Base-by-base conservation (phyloP, 1,284 basidiomycete species). In the Trametes polyzona region DNA sequence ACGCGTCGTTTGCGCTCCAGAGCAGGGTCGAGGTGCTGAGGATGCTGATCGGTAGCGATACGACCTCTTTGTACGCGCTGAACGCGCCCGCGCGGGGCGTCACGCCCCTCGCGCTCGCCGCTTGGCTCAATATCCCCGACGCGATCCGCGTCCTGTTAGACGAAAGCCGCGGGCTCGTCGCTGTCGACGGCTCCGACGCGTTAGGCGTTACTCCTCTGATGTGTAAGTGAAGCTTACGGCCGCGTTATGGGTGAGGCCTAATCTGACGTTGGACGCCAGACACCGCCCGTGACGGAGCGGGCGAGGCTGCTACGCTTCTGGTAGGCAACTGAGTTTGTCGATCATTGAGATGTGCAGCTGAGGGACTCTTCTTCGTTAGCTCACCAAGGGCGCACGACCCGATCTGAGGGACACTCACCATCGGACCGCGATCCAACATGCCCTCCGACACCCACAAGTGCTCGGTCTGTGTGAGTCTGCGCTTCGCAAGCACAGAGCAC, bases 141-240 rank as follows among this genome's bases (percentile, higher is more conserved):
- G 78, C 76, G 35, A 86, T 90, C 17, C 74, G 75, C 44, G 65
- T 83, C 30, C 72, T 91, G 19, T 76, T 91, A 32, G 82, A 87
- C 47, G 78, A 74, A 32, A 84, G 86, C 62, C 70, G 75, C 4
- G 84, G 83, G 41, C 69, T 81, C 21, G 82, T 91, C 32, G 80
- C 84, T 8, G 87, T 90, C 4, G 86, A 91, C 63, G 87, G 83
- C 24, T 81, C 83, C 74, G 88, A 91, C 65, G 73, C 79, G 26
- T 82, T 87, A 64, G 86, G 86, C 6, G 88, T 86, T 24, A 91
- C 88, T 19, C 83, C 88, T 7, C 75, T 91, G 55, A 91, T 91
- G 88, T 91, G 89, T 91, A 76, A 74, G 88, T 76, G 53, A 46
- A 46, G 42, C 35, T 42, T 48, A 32, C 29, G 37, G 49, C 32